These are phyloP conservation scores for Pontederia paniculata DNA, from an alignment of 176 grass and related monocot genomes.

Conservation along the genomic window DNA sequence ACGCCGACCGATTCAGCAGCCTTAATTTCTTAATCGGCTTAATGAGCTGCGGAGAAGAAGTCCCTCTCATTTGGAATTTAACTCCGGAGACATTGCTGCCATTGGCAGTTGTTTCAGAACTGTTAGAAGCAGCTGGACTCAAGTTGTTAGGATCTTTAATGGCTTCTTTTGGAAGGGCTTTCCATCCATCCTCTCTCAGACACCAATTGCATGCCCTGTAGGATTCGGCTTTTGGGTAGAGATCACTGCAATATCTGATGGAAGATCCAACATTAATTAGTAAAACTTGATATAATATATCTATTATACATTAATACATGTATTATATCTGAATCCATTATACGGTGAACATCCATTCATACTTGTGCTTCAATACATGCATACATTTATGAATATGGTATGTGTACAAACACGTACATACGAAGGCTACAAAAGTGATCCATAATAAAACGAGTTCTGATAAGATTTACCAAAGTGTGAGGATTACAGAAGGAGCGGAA, in stretches of 20 bases:
- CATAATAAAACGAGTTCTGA: neutral
- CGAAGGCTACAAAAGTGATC: too few relatives aligned
- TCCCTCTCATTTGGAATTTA: slow-evolving; percentile 9
- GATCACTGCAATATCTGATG: slow-evolving; percentile 70
- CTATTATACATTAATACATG: too few relatives aligned
- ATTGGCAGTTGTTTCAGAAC: neutral
- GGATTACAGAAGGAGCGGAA: too few relatives aligned
- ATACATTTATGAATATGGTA: too few relatives aligned
- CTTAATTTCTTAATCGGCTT: slow-evolving; percentile 46
- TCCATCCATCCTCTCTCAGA: slow-evolving; percentile 33
- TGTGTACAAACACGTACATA: too few relatives aligned
- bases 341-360: too few relatives aligned
- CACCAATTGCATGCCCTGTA: slow-evolving; percentile 90
- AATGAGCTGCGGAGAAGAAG: slow-evolving; percentile 20
- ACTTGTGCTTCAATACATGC: too few relatives aligned
- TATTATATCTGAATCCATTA: too few relatives aligned
- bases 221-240: slow-evolving; percentile 49
- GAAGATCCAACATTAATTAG: too few relatives aligned
- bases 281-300: too few relatives aligned
- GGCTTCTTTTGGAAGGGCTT: neutral
- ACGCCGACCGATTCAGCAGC: slow-evolving; percentile 1
- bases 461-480: neutral
- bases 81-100: neutral
- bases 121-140: neutral
- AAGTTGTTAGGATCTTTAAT: neutral